phyloP scores from a whole-genome alignment of 1,284 basidiomycete species.

The Cystobasidium slooffiae region DNA sequence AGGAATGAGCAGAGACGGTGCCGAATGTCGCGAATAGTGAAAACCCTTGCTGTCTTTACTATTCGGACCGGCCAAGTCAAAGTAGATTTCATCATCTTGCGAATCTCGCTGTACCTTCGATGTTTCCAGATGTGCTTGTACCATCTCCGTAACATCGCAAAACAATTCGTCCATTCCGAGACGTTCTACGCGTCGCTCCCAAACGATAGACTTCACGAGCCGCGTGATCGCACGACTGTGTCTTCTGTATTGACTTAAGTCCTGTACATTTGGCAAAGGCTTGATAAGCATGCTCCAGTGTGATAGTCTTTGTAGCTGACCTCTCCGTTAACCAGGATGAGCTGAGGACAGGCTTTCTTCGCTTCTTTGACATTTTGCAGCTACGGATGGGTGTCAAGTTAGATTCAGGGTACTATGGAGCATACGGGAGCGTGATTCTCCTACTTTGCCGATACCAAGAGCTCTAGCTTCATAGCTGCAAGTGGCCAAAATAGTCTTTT shows the following conservation, averaged over 20 bases:
- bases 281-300: neutral
- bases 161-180: slow-evolving; percentile 59
- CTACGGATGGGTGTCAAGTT: slow-evolving; percentile 48
- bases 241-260: slow-evolving; percentile 56
- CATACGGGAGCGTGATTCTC: neutral
- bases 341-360: slow-evolving; percentile 53
- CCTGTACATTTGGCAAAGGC: slow-evolving; percentile 29
- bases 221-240: slow-evolving; percentile 53
- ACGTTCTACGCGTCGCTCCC: slow-evolving; percentile 54
- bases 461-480: slow-evolving; percentile 58
- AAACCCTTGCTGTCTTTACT: slow-evolving; percentile 45
- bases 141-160: slow-evolving; percentile 56
- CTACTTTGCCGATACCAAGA: slow-evolving; percentile 49
- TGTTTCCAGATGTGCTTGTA: slow-evolving; percentile 52
- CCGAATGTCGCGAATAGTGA: slow-evolving; percentile 46
- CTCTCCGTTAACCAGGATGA: slow-evolving; percentile 57
- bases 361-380: slow-evolving; percentile 56
- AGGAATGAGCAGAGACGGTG: slow-evolving; percentile 42
- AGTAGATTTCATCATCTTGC: slow-evolving; percentile 15
- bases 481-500: slow-evolving; percentile 58
- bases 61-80: slow-evolving; percentile 27
- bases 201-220: slow-evolving; percentile 54
- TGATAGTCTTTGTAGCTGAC: neutral
- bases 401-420: neutral
- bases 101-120: neutral